Evolutionary conservation across 441 rosid species (phyloP), one percentile per base, ranked within the genome.

Genomic region (Eruca vesicaria): DNA sequence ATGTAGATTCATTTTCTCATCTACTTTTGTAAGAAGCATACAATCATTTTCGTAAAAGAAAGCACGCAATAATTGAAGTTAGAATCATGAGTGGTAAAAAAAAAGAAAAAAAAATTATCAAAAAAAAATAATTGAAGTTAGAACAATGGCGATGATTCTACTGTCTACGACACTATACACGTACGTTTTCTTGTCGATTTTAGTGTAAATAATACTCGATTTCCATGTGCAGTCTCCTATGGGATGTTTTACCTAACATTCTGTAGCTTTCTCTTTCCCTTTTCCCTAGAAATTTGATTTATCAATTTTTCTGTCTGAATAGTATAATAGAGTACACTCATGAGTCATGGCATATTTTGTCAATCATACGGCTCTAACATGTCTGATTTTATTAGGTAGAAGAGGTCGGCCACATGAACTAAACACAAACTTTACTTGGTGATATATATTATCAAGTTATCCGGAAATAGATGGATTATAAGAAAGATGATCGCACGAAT

Each of bases 351-450:
- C 69, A 28, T 21, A 57, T 63, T 64, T 38, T 28, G 45, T 56
- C 77, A 58, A 16, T 33, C 67, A 66, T 59, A 33, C 63, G 61
- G 8, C 68, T 57, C 28, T 56, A 31, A 73, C n/a, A 45, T 9
- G 10, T 58, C 29, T 4, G 59, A n/a, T 50, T 31, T 66, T 29
- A 71, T 45, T 48, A 63, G 26, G 23, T 52, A 52, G 16, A 18
- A 57, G 70, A 73, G 77, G 77, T 73, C 77, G 57, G 70, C 16
- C 16, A 64, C 62, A 72, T 72, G 75, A 62, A 50, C 18, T 32
- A 29, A 50, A 48, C 12, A 48, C 41, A 23, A 23, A 71, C 35
- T 61, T 61, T 31, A 18, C 67, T 36, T 2, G 31, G 63, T 63
- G 28, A 23, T 33, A 2, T 56, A 23, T 23, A 62, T 11, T 10